Base-by-base conservation (phyloP, 805 yeast genomes). In the Saturnispora quitensis region DNA sequence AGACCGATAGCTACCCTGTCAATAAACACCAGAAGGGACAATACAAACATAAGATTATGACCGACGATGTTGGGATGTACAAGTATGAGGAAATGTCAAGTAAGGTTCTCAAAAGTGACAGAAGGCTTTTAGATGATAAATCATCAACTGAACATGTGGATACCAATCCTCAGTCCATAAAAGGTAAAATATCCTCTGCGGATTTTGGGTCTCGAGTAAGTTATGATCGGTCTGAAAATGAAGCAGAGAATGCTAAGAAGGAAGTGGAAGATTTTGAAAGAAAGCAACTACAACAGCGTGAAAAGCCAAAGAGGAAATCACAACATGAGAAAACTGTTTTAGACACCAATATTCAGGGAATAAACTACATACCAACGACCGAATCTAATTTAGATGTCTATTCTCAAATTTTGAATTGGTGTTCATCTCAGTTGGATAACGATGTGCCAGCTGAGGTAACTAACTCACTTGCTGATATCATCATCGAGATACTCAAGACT, bases 381-480 rank as follows among this genome's bases (percentile, higher is more conserved):
- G 74, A 73, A 12, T 75, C 73, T 18, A 82, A 80, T 15, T 64
- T 72, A 2, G 71, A 69, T 31, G 64, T 71, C 0, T 85, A 81
- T 62, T 84, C 80, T 43, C 62, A 71, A 43, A 71, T 89, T n/a
- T 67, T 84, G 54, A 64, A 76, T 0, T 80, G 86, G 80, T 77
- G 86, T 4, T 72, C 76, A 5, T 63, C 68, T 2, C 69, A 73
- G 17, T 66, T 86, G 40, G 85, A 83, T 12, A 73, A 72, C 47
- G 97, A 89, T 63, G 78, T 86, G n/a, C 79, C 90, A 8, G 89
- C 85, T 51, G 86, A 81, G 43, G 77, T 81, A 2, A 73, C 89
- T 2, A 63, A 81, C 20, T 83, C 93, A 3, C 86, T 89, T 4
- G 79, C 88, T 2, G 93, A 86, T 62, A 70, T 82, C 3, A 61